A percentile compares a stretch with the other conserved stretches of the same genome.
Evolutionary conservation across 306 rosid species (phyloP).

Genomic region (Delonix regia): DNA sequence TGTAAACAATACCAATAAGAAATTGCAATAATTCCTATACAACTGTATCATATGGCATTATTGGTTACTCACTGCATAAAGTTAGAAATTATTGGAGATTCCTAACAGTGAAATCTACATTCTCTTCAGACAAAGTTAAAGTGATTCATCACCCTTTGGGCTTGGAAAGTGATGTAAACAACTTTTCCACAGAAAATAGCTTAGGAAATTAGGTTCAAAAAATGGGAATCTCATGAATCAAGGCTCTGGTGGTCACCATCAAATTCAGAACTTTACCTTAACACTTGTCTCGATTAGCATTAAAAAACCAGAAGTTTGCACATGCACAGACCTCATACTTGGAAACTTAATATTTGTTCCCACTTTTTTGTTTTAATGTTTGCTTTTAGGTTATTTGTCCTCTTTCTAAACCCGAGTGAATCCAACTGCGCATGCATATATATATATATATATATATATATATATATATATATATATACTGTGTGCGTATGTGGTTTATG

Average conservation of each 20-base stretch:
- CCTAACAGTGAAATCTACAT: neutral
- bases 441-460: neutral
- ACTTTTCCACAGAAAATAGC: neutral
- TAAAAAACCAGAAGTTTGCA: neutral
- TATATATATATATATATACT: neutral
- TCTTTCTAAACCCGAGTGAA: neutral
- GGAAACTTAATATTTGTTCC: neutral
- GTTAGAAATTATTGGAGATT: too few relatives aligned
- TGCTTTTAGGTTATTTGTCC: neutral
- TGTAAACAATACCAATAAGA: too few relatives aligned
- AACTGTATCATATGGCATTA: too few relatives aligned
- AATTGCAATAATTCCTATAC: too few relatives aligned
- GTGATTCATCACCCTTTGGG: neutral
- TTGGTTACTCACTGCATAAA: too few relatives aligned
- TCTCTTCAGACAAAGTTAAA: too few relatives aligned
- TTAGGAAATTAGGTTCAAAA: neutral
- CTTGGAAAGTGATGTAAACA: neutral
- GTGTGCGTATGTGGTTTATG: neutral
- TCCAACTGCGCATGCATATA: neutral
- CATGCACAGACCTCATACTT: neutral
- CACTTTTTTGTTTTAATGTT: neutral
- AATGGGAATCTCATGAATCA: neutral
- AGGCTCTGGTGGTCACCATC: neutral
- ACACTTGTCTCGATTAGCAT: neutral
- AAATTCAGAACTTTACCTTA: neutral